Percentiles rank a stretch among this genome's conserved stretches.
Conservation (phyloP, 2,329 filamentous ascomycete genomes). For the Trichoderma sp. region DNA sequence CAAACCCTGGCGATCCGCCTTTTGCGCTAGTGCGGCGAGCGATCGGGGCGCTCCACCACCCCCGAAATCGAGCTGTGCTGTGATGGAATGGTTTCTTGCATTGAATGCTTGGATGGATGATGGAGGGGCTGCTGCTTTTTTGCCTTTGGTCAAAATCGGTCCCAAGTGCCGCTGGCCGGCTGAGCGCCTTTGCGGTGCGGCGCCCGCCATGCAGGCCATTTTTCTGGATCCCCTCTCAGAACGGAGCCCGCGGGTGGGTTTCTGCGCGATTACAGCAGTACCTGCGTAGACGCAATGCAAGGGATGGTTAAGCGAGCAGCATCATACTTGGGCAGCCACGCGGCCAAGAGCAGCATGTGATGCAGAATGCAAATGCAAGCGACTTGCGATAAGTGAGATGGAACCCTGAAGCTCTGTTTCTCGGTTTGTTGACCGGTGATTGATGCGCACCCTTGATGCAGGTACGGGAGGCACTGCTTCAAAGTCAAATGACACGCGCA, state of each 20-base stretch:
- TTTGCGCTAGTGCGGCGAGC: slow-evolving; percentile 22
- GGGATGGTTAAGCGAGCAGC: slow-evolving; percentile 18
- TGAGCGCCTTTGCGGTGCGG: neutral
- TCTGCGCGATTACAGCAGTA: slow-evolving; percentile 4
- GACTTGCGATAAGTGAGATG: neutral
- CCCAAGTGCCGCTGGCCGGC: neutral
- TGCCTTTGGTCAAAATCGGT: too few species aligned
- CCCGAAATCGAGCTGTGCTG: slow-evolving; percentile 8
- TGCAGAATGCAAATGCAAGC: slow-evolving; percentile 6
- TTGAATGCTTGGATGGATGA: neutral
- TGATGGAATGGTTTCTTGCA: neutral
- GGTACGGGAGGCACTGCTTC: slow-evolving; percentile 1
- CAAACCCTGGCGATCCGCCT: slow-evolving; percentile 24
- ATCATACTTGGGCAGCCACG: neutral
- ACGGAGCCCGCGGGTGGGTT: neutral
- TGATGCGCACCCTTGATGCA: neutral
- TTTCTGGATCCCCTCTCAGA: neutral
- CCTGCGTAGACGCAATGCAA: neutral
- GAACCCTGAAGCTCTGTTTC: too few species aligned
- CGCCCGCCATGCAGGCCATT: neutral
- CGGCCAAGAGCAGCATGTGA: slow-evolving; percentile 20
- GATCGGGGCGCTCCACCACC: slow-evolving; percentile 21
- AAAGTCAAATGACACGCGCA: neutral
- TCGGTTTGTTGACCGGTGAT: neutral
- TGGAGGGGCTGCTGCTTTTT: neutral